phyloP scores from a whole-genome alignment of 306 rosid species.

The Chamaecrista fasciculata region DNA sequence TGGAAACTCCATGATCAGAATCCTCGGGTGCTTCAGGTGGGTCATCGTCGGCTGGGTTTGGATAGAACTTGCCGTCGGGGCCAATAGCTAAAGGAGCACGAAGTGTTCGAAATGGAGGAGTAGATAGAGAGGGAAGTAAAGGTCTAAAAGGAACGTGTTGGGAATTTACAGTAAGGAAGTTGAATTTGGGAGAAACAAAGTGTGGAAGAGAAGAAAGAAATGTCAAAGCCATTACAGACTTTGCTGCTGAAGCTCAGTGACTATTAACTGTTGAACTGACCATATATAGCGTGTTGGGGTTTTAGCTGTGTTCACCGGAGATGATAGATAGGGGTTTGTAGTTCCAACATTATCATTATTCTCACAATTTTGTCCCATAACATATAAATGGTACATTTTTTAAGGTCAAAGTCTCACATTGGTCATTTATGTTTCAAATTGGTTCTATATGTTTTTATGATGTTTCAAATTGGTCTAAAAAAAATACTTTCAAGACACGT shows the following conservation, averaged over 20 bases:
- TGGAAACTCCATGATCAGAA: constrained; percentile 72
- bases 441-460: too few relatives aligned
- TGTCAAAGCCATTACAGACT: constrained; percentile 55
- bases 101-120: constrained; percentile 22
- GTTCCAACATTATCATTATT: background rate
- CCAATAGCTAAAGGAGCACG: constrained; percentile 50
- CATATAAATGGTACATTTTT: too few relatives aligned
- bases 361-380: too few relatives aligned
- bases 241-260: constrained; percentile 1
- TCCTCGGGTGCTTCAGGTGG: constrained; percentile 81
- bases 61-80: constrained; percentile 71
- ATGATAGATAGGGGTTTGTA: background rate
- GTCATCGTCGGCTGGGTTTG: constrained; percentile 76
- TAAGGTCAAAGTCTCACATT: too few relatives aligned
- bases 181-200: constrained; percentile 38
- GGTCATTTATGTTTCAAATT: too few relatives aligned
- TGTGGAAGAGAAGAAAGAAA: constrained; percentile 47
- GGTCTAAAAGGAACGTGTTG: constrained; percentile 25
- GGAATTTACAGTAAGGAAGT: constrained; percentile 32
- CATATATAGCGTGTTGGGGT: too few relatives aligned
- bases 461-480: too few relatives aligned
- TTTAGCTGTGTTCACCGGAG: background rate
- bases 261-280: too few relatives aligned
- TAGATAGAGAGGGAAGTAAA: constrained; percentile 15
- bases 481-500: too few relatives aligned